Conservation (phyloP, 495 filamentous ascomycete species). For the Aspergillus asperescens region DNA sequence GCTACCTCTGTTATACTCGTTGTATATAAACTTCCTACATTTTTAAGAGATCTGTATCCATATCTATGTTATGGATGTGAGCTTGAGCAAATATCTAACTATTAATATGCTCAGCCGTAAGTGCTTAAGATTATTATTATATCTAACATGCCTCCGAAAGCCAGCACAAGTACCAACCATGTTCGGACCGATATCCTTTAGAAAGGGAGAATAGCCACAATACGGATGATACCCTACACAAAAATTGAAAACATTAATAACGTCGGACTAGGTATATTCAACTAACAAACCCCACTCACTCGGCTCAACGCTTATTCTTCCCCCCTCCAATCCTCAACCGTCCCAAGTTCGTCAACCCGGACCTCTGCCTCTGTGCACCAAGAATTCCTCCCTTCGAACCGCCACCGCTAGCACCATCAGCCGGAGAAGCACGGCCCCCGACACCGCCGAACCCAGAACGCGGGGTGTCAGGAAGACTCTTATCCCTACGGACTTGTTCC, state of each 20-base stretch:
- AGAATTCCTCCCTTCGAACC: conserved; percentile 26
- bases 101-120: no score
- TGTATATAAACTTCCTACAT: conserved; percentile 2
- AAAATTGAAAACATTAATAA: neutral
- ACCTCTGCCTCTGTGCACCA: conserved; percentile 51
- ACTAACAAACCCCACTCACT: neutral
- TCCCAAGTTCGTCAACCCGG: conserved; percentile 64
- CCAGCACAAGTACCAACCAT: no score
- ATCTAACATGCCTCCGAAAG: no score
- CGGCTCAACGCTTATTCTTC: conserved; percentile 43
- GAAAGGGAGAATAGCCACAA: no score
- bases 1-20: neutral
- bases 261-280: neutral
- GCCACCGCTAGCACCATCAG: neutral
- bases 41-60: neutral
- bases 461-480: conserved; percentile 39
- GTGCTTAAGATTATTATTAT: no score
- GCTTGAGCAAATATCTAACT: no score
- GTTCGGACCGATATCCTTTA: no score
- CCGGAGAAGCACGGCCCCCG: conserved; percentile 24
- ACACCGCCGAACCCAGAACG: conserved; percentile 31
- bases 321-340: conserved; percentile 61
- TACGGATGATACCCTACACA: no score
- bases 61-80: no score
- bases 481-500: conserved; percentile 35